phyloP scores from a whole-genome alignment of 352 stramenopile genomes.

The Elongisporangium senticosum region DNA sequence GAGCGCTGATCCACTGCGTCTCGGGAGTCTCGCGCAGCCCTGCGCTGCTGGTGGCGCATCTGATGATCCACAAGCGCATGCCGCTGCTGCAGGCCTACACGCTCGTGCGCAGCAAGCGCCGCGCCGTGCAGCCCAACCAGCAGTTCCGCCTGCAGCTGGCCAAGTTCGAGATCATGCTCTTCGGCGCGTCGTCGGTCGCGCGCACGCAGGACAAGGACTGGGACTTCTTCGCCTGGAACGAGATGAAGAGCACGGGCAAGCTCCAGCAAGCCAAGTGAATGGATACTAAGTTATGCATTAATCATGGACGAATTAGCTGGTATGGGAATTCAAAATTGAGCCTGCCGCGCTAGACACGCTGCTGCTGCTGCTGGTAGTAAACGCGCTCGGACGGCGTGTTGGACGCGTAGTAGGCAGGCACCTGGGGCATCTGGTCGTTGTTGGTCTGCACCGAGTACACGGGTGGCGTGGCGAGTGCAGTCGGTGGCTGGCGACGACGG shows the following conservation, averaged over 20 bases:
- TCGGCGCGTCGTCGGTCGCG: constrained; percentile 46
- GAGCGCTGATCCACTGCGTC: constrained; percentile 56
- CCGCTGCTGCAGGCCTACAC: constrained; percentile 52
- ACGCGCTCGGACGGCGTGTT: constrained; percentile 2
- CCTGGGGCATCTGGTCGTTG: constrained; percentile 17
- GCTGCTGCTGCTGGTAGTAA: too few relatives aligned
- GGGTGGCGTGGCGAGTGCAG: too few relatives aligned
- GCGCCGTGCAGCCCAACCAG: constrained; percentile 46
- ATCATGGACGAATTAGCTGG: too few relatives aligned
- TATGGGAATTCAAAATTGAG: too few relatives aligned
- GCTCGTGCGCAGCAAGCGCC: constrained; percentile 37
- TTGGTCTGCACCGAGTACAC: constrained; percentile 19
- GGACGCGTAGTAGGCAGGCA: constrained; percentile 20
- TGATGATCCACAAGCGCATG: constrained; percentile 70
- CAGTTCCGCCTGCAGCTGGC: constrained; percentile 63
- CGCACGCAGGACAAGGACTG: constrained; percentile 52
- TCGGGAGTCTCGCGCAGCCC: constrained; percentile 43
- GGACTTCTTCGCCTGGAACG: constrained; percentile 72
- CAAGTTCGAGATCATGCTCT: constrained; percentile 58
- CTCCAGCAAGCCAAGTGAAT: too few relatives aligned
- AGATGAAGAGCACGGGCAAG: constrained; percentile 29
- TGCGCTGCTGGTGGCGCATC: constrained; percentile 49
- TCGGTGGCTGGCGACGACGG: constrained; percentile 11
- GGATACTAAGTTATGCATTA: too few relatives aligned
- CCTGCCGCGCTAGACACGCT: too few relatives aligned